A percentile compares a stretch with the other conserved stretches of the same genome.
Conservation (phyloP, 164 flowering plant species). For the Chimonanthus salicifolius region DNA sequence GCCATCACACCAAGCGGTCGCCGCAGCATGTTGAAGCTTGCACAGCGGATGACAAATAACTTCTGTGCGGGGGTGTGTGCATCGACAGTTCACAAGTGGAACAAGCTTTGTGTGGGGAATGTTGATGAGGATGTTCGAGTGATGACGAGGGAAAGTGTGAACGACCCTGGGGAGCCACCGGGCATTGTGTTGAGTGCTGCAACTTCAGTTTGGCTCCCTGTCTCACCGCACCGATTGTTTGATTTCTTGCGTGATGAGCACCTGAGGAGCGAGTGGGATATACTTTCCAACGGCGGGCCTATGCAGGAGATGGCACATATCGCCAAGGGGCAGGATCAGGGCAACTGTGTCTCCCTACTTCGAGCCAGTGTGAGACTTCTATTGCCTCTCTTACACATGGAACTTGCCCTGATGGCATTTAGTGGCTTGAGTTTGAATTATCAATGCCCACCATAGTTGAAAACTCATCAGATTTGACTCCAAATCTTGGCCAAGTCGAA, state of each 20-base stretch:
- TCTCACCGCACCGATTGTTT: slow-evolving; percentile 74
- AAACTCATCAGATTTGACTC: too few species aligned
- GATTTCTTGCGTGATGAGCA: slow-evolving; percentile 88
- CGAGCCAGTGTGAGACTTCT: slow-evolving; percentile 57
- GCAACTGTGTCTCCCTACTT: slow-evolving; percentile 87
- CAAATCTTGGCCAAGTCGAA: too few species aligned
- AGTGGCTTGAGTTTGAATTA: too few species aligned
- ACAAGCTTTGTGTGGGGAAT: slow-evolving; percentile 62
- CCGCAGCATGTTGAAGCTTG: slow-evolving; percentile 92
- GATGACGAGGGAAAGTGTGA: slow-evolving; percentile 88
- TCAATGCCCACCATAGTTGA: too few species aligned
- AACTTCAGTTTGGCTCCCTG: slow-evolving; percentile 93
- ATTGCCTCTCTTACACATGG: not conserved
- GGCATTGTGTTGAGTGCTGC: slow-evolving; percentile 93
- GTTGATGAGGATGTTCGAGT: slow-evolving; percentile 80
- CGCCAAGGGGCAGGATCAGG: slow-evolving; percentile 91
- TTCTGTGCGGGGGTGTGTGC: slow-evolving; percentile 95
- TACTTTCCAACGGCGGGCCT: slow-evolving; percentile 93
- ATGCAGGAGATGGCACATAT: slow-evolving; percentile 98
- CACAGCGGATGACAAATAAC: slow-evolving; percentile 86
- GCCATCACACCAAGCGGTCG: slow-evolving; percentile 80
- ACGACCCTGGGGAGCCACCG: slow-evolving; percentile 95
- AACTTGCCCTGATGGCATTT: too few species aligned
- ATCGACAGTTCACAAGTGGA: slow-evolving; percentile 90
- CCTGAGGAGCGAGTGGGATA: slow-evolving; percentile 94